Conservation (phyloP, 148 eudicot species). For the Oxyria digyna region DNA sequence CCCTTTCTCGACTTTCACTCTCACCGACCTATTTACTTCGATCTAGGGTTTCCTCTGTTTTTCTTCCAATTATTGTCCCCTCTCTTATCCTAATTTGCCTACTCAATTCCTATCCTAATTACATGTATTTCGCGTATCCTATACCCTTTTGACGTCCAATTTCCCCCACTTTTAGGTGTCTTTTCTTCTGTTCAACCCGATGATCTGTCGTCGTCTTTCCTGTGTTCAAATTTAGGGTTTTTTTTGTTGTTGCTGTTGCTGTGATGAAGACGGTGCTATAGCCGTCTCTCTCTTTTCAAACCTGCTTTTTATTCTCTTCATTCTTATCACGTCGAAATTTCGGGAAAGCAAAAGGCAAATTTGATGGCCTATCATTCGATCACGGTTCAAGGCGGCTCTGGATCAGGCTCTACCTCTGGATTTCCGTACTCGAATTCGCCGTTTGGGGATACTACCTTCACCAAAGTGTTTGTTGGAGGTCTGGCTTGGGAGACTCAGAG, state of each 20-base stretch:
- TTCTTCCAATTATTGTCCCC: not conserved
- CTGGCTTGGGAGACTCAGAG: conserved; percentile 97
- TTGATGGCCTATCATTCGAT: conserved; percentile 49
- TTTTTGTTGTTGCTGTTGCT: not conserved
- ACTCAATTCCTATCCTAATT: conserved; percentile 1
- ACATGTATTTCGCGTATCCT: not conserved
- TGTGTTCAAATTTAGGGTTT: not conserved
- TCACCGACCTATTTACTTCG: not conserved
- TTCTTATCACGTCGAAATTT: not conserved
- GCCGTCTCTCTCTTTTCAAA: not conserved
- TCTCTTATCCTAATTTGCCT: not conserved
- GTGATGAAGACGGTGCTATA: conserved; percentile 1
- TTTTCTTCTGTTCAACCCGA: not conserved
- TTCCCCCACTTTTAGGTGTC: not conserved
- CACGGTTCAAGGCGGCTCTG: conserved; percentile 44
- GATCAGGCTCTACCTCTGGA: conserved; percentile 51
- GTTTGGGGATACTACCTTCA: conserved; percentile 81
- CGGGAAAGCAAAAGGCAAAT: not conserved
- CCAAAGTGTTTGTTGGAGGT: conserved; percentile 92
- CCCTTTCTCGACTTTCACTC: not conserved
- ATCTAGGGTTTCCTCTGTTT: conserved; percentile 1
- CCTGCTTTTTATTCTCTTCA: not conserved
- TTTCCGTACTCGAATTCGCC: conserved; percentile 43
- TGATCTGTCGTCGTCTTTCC: conserved; percentile 1
- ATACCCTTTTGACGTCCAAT: not conserved